Percentiles rank a stretch among this genome's conserved stretches.
Evolutionary conservation across 108 stramenopile species (phyloP).

Genomic region (Pseudonitzschia delicatissima): DNA sequence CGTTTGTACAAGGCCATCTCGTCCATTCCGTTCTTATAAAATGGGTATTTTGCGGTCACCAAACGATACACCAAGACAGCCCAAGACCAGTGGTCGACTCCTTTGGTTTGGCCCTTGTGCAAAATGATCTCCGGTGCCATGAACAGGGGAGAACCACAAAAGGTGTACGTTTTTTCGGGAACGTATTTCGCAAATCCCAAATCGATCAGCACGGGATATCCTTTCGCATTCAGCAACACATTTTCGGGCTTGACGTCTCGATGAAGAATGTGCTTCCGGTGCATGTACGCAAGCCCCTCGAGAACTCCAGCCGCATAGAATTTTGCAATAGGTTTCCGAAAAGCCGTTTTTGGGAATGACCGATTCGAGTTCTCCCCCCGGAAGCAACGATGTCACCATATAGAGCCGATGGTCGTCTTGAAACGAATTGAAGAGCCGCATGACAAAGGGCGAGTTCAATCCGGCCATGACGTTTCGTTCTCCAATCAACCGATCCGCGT

Average conservation of each 20-base stretch:
- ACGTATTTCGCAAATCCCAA: conserved; percentile 68
- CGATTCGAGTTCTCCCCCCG: conserved; percentile 69
- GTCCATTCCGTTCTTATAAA: conserved; percentile 86
- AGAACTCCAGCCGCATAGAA: conserved; percentile 52
- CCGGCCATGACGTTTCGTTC: conserved; percentile 81
- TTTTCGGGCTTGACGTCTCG: conserved; percentile 86
- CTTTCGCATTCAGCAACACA: conserved; percentile 52
- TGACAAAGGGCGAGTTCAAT: conserved; percentile 88
- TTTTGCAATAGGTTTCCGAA: conserved; percentile 25
- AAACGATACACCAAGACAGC: conserved; percentile 90
- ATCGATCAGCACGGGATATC: conserved; percentile 70
- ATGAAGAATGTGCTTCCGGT: conserved; percentile 74
- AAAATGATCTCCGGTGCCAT: conserved; percentile 76
- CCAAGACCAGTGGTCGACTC: conserved; percentile 85
- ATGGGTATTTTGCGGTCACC: conserved; percentile 93
- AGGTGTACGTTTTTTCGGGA: conserved; percentile 83
- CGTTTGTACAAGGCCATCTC: conserved; percentile 90
- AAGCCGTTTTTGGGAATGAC: conserved; percentile 50
- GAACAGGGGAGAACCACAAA: conserved; percentile 92
- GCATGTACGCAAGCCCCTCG: conserved; percentile 72
- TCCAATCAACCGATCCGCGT: conserved; percentile 70
- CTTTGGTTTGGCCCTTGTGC: conserved; percentile 46
- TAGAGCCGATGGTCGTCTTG: conserved; percentile 62
- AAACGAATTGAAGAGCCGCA: conserved; percentile 79
- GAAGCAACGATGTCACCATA: conserved; percentile 55